These are phyloP conservation scores for Entrophospora sp. DNA, from an alignment of 192 early-diverging fungal species.

Conservation along the genomic window DNA sequence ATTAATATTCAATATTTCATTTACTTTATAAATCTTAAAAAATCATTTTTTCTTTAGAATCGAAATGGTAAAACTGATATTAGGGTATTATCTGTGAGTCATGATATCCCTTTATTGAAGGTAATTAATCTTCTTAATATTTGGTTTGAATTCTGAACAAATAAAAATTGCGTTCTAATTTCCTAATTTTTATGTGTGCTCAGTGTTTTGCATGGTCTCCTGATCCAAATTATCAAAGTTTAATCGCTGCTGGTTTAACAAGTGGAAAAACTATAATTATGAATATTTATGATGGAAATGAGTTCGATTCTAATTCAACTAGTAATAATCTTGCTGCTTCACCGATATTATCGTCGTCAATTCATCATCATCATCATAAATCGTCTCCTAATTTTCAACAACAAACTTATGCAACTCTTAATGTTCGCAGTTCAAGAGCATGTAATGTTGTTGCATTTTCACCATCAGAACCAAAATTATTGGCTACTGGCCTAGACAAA, in stretches of 20 bases:
- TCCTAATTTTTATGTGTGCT: background rate
- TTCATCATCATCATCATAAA: conserved; percentile 4
- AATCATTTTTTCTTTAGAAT: conserved; percentile 14
- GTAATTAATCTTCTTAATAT: conserved; percentile 16
- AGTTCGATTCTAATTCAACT: background rate
- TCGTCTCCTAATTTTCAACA: conserved; percentile 20
- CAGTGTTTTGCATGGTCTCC: conserved; percentile 63
- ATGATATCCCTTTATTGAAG: conserved; percentile 38
- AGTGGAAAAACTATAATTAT: conserved; percentile 46
- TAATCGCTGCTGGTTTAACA: conserved; percentile 50
- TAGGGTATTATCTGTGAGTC: conserved; percentile 37
- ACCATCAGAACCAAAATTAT: conserved; percentile 42
- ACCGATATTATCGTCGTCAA: conserved; percentile 29
- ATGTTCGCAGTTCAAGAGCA: conserved; percentile 43
- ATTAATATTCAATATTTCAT: background rate
- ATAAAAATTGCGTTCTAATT: background rate
- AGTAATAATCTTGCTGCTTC: conserved; percentile 10
- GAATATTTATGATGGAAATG: background rate
- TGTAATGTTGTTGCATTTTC: conserved; percentile 71
- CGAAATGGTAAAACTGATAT: conserved; percentile 10
- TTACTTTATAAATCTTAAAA: background rate
- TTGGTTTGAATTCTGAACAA: background rate
- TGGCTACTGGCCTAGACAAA: conserved; percentile 69
- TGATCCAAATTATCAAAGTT: conserved; percentile 44
- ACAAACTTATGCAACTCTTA: conserved; percentile 33